These are phyloP conservation scores for Mitragyna speciosa DNA, from an alignment of 257 asterid genomes.

Conservation along the genomic window DNA sequence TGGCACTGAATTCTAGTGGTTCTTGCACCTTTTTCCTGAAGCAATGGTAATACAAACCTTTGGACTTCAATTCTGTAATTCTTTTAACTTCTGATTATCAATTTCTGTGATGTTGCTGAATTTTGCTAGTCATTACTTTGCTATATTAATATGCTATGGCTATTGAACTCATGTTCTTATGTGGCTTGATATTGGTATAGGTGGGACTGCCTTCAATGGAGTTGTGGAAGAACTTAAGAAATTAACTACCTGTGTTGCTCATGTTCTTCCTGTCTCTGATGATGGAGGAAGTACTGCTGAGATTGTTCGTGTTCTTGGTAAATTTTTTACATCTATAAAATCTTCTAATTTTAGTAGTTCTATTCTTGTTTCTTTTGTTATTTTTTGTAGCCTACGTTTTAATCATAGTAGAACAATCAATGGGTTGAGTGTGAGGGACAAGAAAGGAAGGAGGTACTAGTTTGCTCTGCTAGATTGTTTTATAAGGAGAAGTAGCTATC, in stretches of 20 bases:
- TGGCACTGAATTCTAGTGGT: not conserved
- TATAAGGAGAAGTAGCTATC: not conserved
- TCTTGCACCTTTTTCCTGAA: not conserved
- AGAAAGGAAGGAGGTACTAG: not conserved
- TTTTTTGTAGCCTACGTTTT: not conserved
- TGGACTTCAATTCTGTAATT: too few species aligned
- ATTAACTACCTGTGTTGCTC: slow-evolving; percentile 84
- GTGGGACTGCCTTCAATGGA: slow-evolving; percentile 98
- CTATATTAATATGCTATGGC: not conserved
- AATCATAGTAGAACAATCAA: not conserved
- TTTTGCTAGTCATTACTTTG: not conserved
- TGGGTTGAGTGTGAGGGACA: not conserved
- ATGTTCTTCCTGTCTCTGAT: slow-evolving; percentile 97
- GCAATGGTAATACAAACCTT: not conserved
- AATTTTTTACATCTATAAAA: slow-evolving; percentile 22
- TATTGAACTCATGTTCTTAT: not conserved
- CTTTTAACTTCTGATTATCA: not conserved
- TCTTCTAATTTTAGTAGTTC: slow-evolving; percentile 14
- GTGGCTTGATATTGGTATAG: slow-evolving; percentile 34
- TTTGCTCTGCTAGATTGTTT: not conserved
- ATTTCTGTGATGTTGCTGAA: not conserved
- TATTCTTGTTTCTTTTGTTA: not conserved
- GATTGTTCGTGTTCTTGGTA: slow-evolving; percentile 98
- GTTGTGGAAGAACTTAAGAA: slow-evolving; percentile 93
- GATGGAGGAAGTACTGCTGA: slow-evolving; percentile 99